Evolutionary conservation across 2,329 filamentous ascomycete species (phyloP).

Genomic region (Colletotrichum costaricense): DNA sequence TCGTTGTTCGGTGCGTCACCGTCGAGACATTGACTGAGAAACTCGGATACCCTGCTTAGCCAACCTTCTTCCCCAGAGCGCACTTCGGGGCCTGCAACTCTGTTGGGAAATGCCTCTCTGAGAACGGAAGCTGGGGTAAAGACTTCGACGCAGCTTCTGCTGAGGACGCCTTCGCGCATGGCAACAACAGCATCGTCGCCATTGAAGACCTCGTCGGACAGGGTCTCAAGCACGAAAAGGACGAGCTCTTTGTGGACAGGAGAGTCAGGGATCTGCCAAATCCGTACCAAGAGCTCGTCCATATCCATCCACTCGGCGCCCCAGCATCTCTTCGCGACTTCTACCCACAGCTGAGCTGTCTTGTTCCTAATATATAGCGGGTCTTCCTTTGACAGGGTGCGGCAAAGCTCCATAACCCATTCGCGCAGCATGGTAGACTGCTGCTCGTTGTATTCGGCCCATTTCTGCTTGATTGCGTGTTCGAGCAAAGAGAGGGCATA

Average conservation of each 20-base stretch:
- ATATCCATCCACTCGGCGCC: slow-evolving; percentile 94
- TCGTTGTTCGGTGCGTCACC: slow-evolving; percentile 73
- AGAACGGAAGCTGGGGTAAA: slow-evolving; percentile 85
- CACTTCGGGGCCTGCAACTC: slow-evolving; percentile 75
- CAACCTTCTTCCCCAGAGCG: slow-evolving; percentile 87
- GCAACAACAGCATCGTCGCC: slow-evolving; percentile 89
- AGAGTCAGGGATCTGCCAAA: slow-evolving; percentile 80
- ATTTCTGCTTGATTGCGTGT: slow-evolving; percentile 87
- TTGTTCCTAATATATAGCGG: slow-evolving; percentile 91
- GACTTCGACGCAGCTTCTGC: slow-evolving; percentile 91
- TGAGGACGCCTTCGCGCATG: slow-evolving; percentile 84
- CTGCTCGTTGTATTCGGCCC: slow-evolving; percentile 76
- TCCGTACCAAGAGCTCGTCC: slow-evolving; percentile 83
- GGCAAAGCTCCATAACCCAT: slow-evolving; percentile 84
- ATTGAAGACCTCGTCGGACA: slow-evolving; percentile 95
- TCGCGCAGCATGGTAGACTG: slow-evolving; percentile 76
- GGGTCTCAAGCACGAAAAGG: slow-evolving; percentile 86
- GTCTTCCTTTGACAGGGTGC: slow-evolving; percentile 76
- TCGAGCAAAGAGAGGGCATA: slow-evolving; percentile 94
- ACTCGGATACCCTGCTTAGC: slow-evolving; percentile 80
- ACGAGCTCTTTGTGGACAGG: slow-evolving; percentile 84
- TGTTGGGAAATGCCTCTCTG: slow-evolving; percentile 78
- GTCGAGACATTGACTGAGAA: slow-evolving; percentile 79
- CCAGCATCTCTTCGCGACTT: slow-evolving; percentile 94
- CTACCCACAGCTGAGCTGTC: slow-evolving; percentile 92